Conservation (phyloP, 106 monocot species). For the Chionographis japonica region DNA sequence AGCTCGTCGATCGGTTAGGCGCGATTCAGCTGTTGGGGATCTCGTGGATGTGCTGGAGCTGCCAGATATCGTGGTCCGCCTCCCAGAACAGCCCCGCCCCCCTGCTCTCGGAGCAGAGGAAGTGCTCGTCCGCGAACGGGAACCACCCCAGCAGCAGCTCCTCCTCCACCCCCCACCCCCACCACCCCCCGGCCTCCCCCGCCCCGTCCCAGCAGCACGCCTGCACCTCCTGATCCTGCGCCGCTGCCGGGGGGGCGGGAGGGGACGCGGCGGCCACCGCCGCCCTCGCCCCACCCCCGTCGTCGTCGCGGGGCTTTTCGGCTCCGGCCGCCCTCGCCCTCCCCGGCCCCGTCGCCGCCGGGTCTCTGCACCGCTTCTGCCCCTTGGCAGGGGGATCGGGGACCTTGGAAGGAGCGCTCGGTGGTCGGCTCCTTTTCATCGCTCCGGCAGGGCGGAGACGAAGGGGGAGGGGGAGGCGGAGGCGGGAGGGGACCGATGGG, state of each 20-base stretch:
- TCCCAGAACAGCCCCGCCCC: slow-evolving; percentile 5
- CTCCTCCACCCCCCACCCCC: slow-evolving; percentile 29
- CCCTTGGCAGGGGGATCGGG: no score
- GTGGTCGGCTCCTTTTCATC: no score
- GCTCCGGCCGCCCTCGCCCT: not conserved
- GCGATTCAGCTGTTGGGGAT: slow-evolving; percentile 8
- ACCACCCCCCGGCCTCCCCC: slow-evolving; percentile 4
- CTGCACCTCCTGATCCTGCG: not conserved
- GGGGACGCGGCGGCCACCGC: not conserved
- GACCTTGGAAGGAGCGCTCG: no score
- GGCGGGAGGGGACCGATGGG: no score
- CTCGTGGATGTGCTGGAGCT: slow-evolving; percentile 34
- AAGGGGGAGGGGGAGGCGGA: no score
- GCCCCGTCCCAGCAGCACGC: not conserved
- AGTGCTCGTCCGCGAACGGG: slow-evolving; percentile 36
- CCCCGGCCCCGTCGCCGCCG: not conserved
- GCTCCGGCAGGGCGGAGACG: no score
- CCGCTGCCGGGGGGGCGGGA: not conserved
- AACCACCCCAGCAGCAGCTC: slow-evolving; percentile 40
- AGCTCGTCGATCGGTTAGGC: no score
- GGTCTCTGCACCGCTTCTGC: no score
- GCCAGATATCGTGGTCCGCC: slow-evolving; percentile 32
- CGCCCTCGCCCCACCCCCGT: not conserved
- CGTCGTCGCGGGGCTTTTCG: not conserved
- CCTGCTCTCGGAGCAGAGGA: slow-evolving; percentile 9